Conservation (phyloP, 2,329 filamentous ascomycete genomes). For the Byssochlamys sp. region DNA sequence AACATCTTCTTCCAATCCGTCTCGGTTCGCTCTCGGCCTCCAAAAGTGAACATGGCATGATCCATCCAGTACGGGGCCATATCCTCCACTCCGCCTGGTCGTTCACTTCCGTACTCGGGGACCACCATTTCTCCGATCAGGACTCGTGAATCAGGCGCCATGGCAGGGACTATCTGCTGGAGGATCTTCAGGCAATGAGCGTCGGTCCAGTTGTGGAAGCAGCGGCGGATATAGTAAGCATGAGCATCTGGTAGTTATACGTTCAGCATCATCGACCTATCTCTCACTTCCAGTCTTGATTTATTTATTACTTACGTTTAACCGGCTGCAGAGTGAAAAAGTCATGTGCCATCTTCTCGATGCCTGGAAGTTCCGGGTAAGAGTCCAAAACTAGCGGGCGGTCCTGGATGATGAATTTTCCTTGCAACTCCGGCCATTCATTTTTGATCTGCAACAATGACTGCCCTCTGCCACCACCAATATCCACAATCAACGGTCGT, state of each 20-base stretch:
- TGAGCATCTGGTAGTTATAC: slow-evolving; percentile 13
- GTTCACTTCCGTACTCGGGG: slow-evolving; percentile 9
- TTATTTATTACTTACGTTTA: slow-evolving; percentile 11
- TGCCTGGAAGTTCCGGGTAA: slow-evolving; percentile 12
- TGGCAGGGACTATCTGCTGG: slow-evolving; percentile 13
- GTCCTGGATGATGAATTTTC: slow-evolving; percentile 20
- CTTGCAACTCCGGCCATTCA: slow-evolving; percentile 8
- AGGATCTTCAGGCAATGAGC: slow-evolving; percentile 15
- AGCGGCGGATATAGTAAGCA: slow-evolving; percentile 17
- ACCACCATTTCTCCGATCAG: slow-evolving; percentile 18
- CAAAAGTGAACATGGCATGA: slow-evolving; percentile 20
- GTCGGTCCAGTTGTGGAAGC: slow-evolving; percentile 17
- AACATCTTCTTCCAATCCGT: slow-evolving; percentile 15
- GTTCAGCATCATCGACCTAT: neutral
- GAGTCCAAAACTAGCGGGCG: slow-evolving; percentile 14
- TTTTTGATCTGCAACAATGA: slow-evolving; percentile 11
- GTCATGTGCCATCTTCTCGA: slow-evolving; percentile 19
- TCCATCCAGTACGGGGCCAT: slow-evolving; percentile 22
- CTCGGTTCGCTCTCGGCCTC: slow-evolving; percentile 20
- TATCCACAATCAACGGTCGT: slow-evolving; percentile 4
- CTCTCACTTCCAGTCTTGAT: neutral
- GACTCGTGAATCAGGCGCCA: slow-evolving; percentile 12
- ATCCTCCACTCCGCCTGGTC: slow-evolving; percentile 13
- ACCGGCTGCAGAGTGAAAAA: slow-evolving; percentile 19
- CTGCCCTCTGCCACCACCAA: slow-evolving; percentile 13